Base-by-base conservation (phyloP, 768 basidiomycete genomes). In the Mycena filopes region DNA sequence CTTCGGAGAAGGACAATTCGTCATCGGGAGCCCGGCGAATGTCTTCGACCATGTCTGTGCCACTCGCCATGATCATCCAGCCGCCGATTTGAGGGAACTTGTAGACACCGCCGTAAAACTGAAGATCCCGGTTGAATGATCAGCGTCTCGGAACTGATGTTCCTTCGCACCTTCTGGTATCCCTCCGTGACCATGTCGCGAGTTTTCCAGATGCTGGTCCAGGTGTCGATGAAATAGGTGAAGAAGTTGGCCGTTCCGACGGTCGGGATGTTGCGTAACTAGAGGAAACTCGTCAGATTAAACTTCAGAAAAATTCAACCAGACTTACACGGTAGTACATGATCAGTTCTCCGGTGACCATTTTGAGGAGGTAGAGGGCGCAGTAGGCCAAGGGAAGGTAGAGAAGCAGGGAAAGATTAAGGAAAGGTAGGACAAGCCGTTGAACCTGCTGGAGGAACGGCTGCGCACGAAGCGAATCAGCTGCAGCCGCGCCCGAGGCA, bases 171-270 rank as follows among this genome's bases (percentile, higher is more conserved):
- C 50, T 40, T 51, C 36, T 51, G 50, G 38, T 51, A 51, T 51
- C 50, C 50, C n/a, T 51, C 50, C 7, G 50, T 18, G 36, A 51
- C 50, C 50, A 51, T 51, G 38, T 51, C 50, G 36, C 50, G 50
- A 51, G 50, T 51, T 38, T 33, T 51, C 50, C 50, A 51, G 21
- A 51, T 51, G 50, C 50, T 51, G 50, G 50, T 51, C 50, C 50
- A 51, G 50, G 50, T 51, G 50, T 51, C 50, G 33, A 51, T 51
- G 50, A 51, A 51, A 51, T 51, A 51, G 33, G 50, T 51, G 50
- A 51, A 40, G 50, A 51, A 51, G 36, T 51, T 51, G 50, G 50
- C 50, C 21, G 50, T 51, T 51, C 50, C 50, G 38, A 51, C 50
- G 50, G 50, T 51, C 23, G 50, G 50, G 26, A 51, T 51, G 36